These are phyloP conservation scores for Mycena vitilis DNA, from an alignment of 768 basidiomycete species.

Conservation along the genomic window DNA sequence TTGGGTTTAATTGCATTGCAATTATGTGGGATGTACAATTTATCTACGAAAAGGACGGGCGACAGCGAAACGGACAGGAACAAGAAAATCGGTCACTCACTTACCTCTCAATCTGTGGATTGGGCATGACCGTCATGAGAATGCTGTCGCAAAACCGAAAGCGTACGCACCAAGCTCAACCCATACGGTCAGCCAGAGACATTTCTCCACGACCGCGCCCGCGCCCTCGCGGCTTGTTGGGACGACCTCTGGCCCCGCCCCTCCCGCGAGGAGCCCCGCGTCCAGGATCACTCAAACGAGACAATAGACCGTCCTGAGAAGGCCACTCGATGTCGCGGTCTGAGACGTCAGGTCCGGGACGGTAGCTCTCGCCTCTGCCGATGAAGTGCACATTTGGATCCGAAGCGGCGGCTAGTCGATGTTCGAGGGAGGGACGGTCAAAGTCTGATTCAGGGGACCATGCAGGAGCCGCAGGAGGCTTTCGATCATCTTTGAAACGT, in stretches of 20 bases:
- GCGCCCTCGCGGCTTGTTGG: conserved; percentile 25
- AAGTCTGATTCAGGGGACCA: conserved; percentile 3
- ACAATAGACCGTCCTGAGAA: conserved; percentile 21
- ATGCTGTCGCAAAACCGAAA: background rate
- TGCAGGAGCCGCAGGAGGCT: background rate
- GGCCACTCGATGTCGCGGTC: background rate
- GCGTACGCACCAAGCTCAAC: conserved; percentile 21
- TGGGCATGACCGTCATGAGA: background rate
- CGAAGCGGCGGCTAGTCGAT: conserved; percentile 20
- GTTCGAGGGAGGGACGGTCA: conserved; percentile 26
- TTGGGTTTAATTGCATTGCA: background rate
- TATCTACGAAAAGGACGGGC: background rate
- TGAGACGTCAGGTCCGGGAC: background rate
- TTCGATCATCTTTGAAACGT: conserved; percentile 32
- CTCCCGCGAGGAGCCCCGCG: conserved; percentile 27
- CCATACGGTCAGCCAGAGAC: conserved; percentile 30
- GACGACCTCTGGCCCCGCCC: conserved; percentile 35
- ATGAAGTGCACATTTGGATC: conserved; percentile 8
- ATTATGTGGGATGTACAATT: background rate
- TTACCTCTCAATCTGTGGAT: conserved; percentile 22
- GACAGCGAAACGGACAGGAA: conserved; percentile 20
- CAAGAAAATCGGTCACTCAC: conserved; percentile 23
- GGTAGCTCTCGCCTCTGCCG: conserved; percentile 28
- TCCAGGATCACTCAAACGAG: conserved; percentile 29
- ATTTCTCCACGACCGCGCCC: conserved; percentile 35